phyloP scores from a whole-genome alignment of 352 stramenopile species.

The Phytophthora uliginosa region DNA sequence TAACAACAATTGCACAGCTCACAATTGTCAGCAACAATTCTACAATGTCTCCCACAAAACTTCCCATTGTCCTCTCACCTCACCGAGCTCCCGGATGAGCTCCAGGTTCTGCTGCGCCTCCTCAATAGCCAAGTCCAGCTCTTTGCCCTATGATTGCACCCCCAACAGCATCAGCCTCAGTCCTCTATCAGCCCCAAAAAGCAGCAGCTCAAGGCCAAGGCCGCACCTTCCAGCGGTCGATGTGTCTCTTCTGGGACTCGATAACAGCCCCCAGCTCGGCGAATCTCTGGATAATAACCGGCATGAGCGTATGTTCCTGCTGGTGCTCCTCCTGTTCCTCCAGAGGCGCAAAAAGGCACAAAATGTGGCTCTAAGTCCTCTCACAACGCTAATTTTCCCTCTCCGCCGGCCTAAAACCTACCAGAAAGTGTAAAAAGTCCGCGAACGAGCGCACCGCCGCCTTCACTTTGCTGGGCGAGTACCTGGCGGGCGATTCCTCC shows the following conservation, averaged over 20 bases:
- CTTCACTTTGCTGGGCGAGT: constrained; percentile 78
- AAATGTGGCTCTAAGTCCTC: constrained; percentile 52
- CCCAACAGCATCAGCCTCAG: constrained; percentile 2
- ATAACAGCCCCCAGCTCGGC: constrained; percentile 83
- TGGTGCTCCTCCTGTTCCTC: constrained; percentile 88
- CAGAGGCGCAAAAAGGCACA: constrained; percentile 38
- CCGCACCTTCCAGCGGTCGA: constrained; percentile 82
- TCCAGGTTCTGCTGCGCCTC: constrained; percentile 77
- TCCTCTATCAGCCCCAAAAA: neutral
- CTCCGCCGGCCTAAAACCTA: constrained; percentile 35
- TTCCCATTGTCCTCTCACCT: constrained; percentile 31
- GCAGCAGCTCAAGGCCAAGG: neutral
- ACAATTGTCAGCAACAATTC: neutral
- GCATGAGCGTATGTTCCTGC: constrained; percentile 78
- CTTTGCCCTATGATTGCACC: constrained; percentile 55
- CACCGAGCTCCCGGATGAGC: constrained; percentile 61
- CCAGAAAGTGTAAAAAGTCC: constrained; percentile 86
- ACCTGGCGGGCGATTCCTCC: constrained; percentile 67
- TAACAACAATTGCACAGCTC: neutral
- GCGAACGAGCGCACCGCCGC: constrained; percentile 87
- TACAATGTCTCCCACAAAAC: neutral
- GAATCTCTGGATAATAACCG: constrained; percentile 81
- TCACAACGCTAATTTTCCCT: neutral
- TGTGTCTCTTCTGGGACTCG: constrained; percentile 88
- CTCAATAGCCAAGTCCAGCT: constrained; percentile 81